Base-by-base conservation (phyloP, 2,329 filamentous ascomycete species). In the Epichloe typhina region DNA sequence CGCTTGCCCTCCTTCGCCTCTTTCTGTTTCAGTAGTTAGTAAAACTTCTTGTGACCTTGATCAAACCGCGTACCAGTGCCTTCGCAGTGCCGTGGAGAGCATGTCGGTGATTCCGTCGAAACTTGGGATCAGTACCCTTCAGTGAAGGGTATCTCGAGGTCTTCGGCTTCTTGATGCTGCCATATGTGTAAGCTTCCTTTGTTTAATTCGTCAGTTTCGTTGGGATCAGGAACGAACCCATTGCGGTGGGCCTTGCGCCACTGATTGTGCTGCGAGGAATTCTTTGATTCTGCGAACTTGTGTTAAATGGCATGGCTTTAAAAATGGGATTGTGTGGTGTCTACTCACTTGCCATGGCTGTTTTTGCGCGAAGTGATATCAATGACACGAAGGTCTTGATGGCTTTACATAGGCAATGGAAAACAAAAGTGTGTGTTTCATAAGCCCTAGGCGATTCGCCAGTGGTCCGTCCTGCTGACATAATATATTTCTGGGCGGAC, bases 91-190 rank as follows among this genome's bases (percentile, higher is more conserved):
- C 93, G 81, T 97, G 93, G 60, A 97, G 89, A 74, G 93, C 93
- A 83, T 98, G 91, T 80, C 89, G 88, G 81, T 98, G 93, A 83
- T 98, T 98, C 77, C 93, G 86, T 75, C 93, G 86, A 83, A 98
- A 98, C 84, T 98, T 98, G 72, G 93, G 90, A 78, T 98, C 93
- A 73, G 88, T 93, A 67, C 93, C 93, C 73, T 96, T 96, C 69
- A 98, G 85, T 65, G 91, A 97, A 61, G 93, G 93, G 80, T 98
- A 98, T 80, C 93, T 83, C 76, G 90, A 83, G 70, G 93, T 97
- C 84, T 95, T 96, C 61, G 93, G 93, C 86, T 96, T 97, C 86
- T 97, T 97, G 83, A 98, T 98, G 78, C 91, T 96, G 71, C 42
- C 31, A 47, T n/a, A 46, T 35, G 37, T 7, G 50, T 58, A 65